A percentile compares a stretch with the other conserved stretches of the same genome.
These are phyloP conservation scores for Aspergillus sp. DNA, from an alignment of 2,329 filamentous ascomycete genomes.

Conservation along the genomic window DNA sequence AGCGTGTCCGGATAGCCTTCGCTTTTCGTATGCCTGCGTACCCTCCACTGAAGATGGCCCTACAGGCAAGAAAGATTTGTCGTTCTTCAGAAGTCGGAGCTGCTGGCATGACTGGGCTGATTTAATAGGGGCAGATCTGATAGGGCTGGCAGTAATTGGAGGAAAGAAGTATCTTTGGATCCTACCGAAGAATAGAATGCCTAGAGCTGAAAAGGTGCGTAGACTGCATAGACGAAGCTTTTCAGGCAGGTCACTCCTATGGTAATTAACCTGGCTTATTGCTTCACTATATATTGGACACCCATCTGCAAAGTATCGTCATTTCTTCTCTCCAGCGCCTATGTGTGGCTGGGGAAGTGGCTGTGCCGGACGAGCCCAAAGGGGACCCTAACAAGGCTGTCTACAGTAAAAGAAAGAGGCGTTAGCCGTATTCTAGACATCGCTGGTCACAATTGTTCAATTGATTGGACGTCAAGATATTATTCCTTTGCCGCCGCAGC, in stretches of 20 bases:
- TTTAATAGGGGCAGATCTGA: neutral
- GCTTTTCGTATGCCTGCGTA: neutral
- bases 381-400: neutral
- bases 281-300: too few species aligned
- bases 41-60: neutral
- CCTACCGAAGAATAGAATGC: too few species aligned
- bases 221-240: too few species aligned
- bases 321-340: neutral
- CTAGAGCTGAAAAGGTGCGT: too few species aligned
- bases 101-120: neutral
- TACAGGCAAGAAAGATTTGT: slow-evolving; percentile 5
- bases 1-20: neutral
- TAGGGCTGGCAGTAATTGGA: too few species aligned
- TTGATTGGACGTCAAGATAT: neutral
- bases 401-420: neutral
- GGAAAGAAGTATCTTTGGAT: too few species aligned
- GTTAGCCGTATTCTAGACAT: too few species aligned
- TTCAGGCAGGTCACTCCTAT: accelerated
- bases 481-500: neutral
- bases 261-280: too few species aligned
- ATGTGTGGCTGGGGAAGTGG: neutral
- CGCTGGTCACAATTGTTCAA: neutral
- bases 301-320: neutral
- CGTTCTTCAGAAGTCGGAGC: neutral
- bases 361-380: neutral